Conservation (phyloP, 768 basidiomycete species). For the Auriculariales sp. region DNA sequence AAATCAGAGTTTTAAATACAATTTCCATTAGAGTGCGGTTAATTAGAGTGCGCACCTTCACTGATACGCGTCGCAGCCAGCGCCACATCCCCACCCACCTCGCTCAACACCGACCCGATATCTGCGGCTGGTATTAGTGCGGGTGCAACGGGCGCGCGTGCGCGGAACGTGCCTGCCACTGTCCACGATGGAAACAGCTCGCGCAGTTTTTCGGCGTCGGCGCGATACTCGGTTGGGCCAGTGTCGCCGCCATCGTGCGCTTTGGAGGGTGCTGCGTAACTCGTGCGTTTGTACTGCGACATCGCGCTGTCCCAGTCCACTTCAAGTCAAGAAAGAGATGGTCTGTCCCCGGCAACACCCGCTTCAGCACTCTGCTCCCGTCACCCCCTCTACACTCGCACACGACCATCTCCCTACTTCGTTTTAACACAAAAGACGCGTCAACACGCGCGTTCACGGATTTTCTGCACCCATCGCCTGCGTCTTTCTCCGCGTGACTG, state of each 20-base stretch:
- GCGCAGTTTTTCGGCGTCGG: conserved; percentile 45
- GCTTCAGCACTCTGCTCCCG: too few relatives aligned
- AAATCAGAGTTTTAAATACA: too few relatives aligned
- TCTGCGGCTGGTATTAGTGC: conserved; percentile 24
- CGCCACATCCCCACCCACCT: conserved; percentile 55
- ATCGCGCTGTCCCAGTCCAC: too few relatives aligned
- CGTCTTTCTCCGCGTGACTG: too few relatives aligned
- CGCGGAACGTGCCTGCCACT: conserved; percentile 38
- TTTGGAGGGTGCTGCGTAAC: neutral
- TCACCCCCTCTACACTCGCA: too few relatives aligned
- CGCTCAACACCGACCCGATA: conserved; percentile 50
- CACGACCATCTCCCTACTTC: too few relatives aligned
- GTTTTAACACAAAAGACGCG: too few relatives aligned
- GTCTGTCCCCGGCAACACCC: too few relatives aligned
- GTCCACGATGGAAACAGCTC: conserved; percentile 61
- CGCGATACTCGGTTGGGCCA: conserved; percentile 26
- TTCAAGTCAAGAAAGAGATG: too few relatives aligned
- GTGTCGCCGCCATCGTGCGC: too few relatives aligned
- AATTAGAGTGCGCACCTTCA: conserved; percentile 39
- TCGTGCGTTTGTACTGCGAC: neutral
- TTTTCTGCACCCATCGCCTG: too few relatives aligned
- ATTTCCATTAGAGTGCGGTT: conserved; percentile 4
- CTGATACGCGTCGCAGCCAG: conserved; percentile 58
- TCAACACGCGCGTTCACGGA: too few relatives aligned
- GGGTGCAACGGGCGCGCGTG: conserved; percentile 10